Conservation (phyloP, 1,284 basidiomycete species). For the Meira miltonrushii region DNA sequence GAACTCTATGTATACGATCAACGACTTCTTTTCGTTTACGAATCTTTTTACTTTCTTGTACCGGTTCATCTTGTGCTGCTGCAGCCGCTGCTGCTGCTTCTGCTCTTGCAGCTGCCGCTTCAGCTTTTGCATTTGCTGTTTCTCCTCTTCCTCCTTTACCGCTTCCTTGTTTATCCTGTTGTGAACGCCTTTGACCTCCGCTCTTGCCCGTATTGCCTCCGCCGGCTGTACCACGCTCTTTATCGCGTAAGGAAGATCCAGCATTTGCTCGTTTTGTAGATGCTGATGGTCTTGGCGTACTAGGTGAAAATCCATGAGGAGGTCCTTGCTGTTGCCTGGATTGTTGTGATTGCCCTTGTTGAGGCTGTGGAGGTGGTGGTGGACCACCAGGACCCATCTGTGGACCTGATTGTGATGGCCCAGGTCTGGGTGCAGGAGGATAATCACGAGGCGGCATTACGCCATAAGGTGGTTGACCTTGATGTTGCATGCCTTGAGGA, state of each 20-base stretch:
- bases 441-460: background rate
- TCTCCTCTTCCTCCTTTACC: background rate
- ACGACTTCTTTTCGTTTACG: constrained; percentile 49
- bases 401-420: background rate
- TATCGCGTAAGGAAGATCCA: background rate
- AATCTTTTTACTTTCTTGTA: constrained; percentile 28
- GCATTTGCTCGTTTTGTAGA: background rate
- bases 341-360: background rate
- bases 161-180: background rate
- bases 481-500: constrained; percentile 1
- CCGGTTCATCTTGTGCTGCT: background rate
- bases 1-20: constrained; percentile 46
- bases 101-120: background rate
- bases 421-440: background rate
- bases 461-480: too few species aligned
- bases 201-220: background rate
- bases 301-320: background rate
- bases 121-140: background rate
- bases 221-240: background rate
- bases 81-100: background rate
- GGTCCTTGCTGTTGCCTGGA: background rate
- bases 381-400: background rate
- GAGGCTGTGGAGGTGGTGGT: background rate
- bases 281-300: background rate
- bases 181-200: background rate